Evolutionary conservation across 495 filamentous ascomycete species (phyloP), one percentile per base, ranked within the genome.

Genomic region (Lasiosphaeria ovina): DNA sequence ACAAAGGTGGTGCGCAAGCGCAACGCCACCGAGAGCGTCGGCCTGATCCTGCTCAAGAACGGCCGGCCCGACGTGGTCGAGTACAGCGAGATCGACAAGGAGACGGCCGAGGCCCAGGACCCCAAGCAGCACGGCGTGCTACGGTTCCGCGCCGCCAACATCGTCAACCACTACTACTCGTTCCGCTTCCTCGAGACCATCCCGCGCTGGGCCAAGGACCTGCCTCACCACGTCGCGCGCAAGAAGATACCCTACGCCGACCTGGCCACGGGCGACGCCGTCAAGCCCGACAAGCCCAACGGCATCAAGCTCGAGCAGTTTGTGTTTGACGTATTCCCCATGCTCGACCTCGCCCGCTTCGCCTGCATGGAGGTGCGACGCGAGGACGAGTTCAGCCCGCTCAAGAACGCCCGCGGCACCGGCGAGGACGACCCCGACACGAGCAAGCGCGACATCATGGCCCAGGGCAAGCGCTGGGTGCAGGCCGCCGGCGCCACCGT

Each of bases 121-220:
- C 81, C 89, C 56, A 89, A 91, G 72, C 87, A 98, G 68, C 80
- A 83, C 2, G 85, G 85, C 49, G 79, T 98, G 55, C 84, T 99
- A 70, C 96, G 91, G 77, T 97, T 96, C 87, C 87, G 94, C 48
- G 93, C 94, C 54, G 94, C 93, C 63, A 99, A 99, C 78, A 99
- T 99, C 61, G 94, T 99, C 77, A 99, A 99, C 82, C 94, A 99
- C 81, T 99, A 97, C 83, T 99, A 99, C 80, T 93, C 89, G 38
- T 95, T 92, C 82, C 79, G 84, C 58, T 99, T 97, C 81, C 82
- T 99, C 53, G 89, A 96, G 72, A 87, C 83, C 48, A 96, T 98
- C 65, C 91, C 93, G 54, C 80, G 86, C 65, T 96, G 88, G 87
- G 84, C 85, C 17, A 86, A 93, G 77, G 83, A 84, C 64, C 83